Percentiles rank a stretch among this genome's conserved stretches.
phyloP scores from a whole-genome alignment of 2,329 filamentous ascomycete genomes.

The Aspergillus sp. region DNA sequence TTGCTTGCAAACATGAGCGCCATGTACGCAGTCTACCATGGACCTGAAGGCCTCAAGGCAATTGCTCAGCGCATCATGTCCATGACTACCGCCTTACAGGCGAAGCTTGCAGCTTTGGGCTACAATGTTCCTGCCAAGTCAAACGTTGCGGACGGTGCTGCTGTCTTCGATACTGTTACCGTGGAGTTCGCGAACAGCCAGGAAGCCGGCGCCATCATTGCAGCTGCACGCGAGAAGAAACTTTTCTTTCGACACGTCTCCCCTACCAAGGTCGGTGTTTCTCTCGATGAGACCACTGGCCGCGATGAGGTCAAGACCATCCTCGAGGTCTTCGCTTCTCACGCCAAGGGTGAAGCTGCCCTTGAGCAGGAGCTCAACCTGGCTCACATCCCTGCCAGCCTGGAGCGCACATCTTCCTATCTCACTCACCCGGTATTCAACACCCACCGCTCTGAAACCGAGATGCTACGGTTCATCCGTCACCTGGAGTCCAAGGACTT shows the following conservation, averaged over 20 bases:
- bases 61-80: constrained; percentile 79
- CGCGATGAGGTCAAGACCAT: constrained; percentile 58
- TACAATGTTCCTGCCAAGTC: constrained; percentile 62
- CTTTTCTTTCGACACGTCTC: constrained; percentile 66
- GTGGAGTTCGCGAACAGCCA: constrained; percentile 57
- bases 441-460: constrained; percentile 89
- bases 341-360: constrained; percentile 36
- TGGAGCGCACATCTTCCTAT: constrained; percentile 72
- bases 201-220: constrained; percentile 53
- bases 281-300: constrained; percentile 72
- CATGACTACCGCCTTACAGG: constrained; percentile 68
- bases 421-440: constrained; percentile 94
- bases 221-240: constrained; percentile 50
- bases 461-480: constrained; percentile 89
- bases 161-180: constrained; percentile 78
- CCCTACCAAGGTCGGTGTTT: constrained; percentile 66
- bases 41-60: constrained; percentile 74
- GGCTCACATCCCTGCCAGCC: constrained; percentile 47
- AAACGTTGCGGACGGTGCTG: constrained; percentile 55
- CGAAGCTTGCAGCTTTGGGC: constrained; percentile 62
- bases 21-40: constrained; percentile 93
- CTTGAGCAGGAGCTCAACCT: constrained; percentile 39
- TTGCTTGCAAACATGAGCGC: constrained; percentile 93
- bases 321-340: constrained; percentile 54
- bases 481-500: constrained; percentile 93